Evolutionary conservation across 176 grass and related monocot species (phyloP).

Genomic region (Raddia distichophylla): DNA sequence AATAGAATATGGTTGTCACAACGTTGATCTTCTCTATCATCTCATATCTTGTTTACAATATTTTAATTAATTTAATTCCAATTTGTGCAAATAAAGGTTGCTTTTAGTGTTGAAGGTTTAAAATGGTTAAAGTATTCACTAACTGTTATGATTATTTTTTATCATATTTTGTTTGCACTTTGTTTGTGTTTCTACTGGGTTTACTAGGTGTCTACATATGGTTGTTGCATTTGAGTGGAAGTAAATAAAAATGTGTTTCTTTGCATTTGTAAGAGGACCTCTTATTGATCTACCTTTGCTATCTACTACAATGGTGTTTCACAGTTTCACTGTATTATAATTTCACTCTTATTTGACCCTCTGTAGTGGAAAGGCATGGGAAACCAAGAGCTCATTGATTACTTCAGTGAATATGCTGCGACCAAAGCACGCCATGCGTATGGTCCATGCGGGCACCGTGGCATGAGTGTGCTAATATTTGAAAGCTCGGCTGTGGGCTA

Average conservation of each 20-base stretch:
- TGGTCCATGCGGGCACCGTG: conserved; percentile 83
- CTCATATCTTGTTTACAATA: background rate
- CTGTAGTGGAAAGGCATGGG: conserved; percentile 86
- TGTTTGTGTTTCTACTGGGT: background rate
- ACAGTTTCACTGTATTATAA: background rate
- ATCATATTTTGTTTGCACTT: background rate
- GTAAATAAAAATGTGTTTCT: conserved; percentile 1
- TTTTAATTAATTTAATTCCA: background rate
- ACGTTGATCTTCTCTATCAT: background rate
- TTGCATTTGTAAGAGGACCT: conserved; percentile 2
- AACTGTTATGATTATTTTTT: background rate
- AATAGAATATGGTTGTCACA: conserved; percentile 15
- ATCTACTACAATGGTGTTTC: background rate
- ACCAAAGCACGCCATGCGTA: conserved; percentile 86
- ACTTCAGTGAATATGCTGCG: conserved; percentile 71
- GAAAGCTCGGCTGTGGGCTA: conserved; percentile 75
- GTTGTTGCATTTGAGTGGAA: background rate
- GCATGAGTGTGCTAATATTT: conserved; percentile 88
- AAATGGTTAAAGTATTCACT: background rate
- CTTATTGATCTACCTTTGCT: background rate
- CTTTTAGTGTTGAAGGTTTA: background rate
- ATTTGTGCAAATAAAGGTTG: background rate
- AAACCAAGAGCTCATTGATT: conserved; percentile 82
- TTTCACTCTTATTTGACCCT: conserved; percentile 35
- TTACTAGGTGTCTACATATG: conserved; percentile 25